phyloP scores from a whole-genome alignment of 1,284 basidiomycete genomes.

The Austroboletus olivaceoglutinosus region DNA sequence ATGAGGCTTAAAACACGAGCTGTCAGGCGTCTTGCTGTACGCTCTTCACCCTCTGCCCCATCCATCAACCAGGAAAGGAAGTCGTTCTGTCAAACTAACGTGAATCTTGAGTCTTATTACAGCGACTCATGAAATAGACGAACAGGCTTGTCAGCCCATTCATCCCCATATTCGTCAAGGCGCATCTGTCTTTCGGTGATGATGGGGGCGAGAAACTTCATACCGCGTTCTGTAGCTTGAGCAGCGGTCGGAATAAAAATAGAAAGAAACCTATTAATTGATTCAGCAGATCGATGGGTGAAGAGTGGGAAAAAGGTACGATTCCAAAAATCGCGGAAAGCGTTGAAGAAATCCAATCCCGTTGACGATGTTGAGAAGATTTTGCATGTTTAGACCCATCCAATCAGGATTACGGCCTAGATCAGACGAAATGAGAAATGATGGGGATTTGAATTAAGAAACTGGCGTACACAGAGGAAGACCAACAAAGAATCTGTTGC shows the following conservation, averaged over 20 bases:
- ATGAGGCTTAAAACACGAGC: constrained; percentile 35
- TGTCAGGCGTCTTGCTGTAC: constrained; percentile 29
- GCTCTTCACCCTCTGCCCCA: constrained; percentile 33
- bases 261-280: neutral
- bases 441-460: too few species aligned
- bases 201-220: constrained; percentile 35
- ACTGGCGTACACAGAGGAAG: constrained; percentile 37
- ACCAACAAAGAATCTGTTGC: constrained; percentile 41
- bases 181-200: constrained; percentile 37
- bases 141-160: constrained; percentile 41
- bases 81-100: constrained; percentile 33
- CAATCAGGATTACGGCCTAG: constrained; percentile 43
- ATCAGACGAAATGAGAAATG: neutral
- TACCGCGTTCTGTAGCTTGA: constrained; percentile 3
- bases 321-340: constrained; percentile 39
- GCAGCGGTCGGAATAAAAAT: constrained; percentile 23
- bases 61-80: constrained; percentile 47
- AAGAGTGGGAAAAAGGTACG: constrained; percentile 25
- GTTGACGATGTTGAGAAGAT: constrained; percentile 33
- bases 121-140: constrained; percentile 2
- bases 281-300: neutral
- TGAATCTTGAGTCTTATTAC: neutral
- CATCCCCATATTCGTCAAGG: constrained; percentile 32
- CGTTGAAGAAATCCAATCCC: constrained; percentile 28
- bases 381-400: constrained; percentile 34